A percentile compares a stretch with the other conserved stretches of the same genome.
Conservation (phyloP, 495 filamentous ascomycete species). For the Tetracladium marchalianum region DNA sequence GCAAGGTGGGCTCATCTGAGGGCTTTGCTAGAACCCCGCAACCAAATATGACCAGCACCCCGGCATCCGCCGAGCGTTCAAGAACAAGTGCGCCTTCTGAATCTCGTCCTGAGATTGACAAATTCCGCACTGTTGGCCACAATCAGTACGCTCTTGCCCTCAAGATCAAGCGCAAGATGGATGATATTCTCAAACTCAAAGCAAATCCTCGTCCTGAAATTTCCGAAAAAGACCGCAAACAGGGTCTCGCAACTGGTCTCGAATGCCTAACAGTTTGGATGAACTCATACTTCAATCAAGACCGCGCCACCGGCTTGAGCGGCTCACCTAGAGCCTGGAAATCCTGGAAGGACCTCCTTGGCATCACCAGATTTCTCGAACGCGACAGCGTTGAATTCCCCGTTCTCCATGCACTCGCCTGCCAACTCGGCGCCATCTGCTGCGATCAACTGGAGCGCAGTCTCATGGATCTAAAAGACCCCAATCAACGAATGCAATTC, state of each 20-base stretch:
- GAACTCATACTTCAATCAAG: slow-evolving; percentile 24
- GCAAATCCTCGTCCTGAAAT: background rate
- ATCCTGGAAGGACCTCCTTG: slow-evolving; percentile 21
- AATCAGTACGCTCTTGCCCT: background rate
- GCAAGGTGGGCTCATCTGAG: slow-evolving; percentile 18
- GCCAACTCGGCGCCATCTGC: slow-evolving; percentile 26
- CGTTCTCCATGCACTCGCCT: slow-evolving; percentile 21
- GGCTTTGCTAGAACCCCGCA: slow-evolving; percentile 18
- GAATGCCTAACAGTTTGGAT: slow-evolving; percentile 35
- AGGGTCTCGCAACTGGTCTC: slow-evolving; percentile 23
- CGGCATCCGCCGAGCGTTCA: slow-evolving; percentile 14
- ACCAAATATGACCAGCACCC: slow-evolving; percentile 7
- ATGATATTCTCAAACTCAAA: slow-evolving; percentile 10
- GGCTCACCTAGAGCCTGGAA: slow-evolving; percentile 15
- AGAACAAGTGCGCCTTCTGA: slow-evolving; percentile 9
- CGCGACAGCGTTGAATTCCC: slow-evolving; percentile 11
- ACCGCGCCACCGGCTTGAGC: slow-evolving; percentile 17
- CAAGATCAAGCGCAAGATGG: slow-evolving; percentile 18
- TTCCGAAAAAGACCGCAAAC: slow-evolving; percentile 20
- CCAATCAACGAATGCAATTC: background rate
- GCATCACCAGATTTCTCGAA: slow-evolving; percentile 18
- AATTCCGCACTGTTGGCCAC: background rate
- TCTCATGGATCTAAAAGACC: slow-evolving; percentile 18
- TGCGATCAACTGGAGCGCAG: slow-evolving; percentile 26
- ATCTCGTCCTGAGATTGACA: slow-evolving; percentile 1